Evolutionary conservation across 106 monocot genomes (phyloP), one percentile per base, ranked within the genome.

Genomic region (Dendrobium officinale): DNA sequence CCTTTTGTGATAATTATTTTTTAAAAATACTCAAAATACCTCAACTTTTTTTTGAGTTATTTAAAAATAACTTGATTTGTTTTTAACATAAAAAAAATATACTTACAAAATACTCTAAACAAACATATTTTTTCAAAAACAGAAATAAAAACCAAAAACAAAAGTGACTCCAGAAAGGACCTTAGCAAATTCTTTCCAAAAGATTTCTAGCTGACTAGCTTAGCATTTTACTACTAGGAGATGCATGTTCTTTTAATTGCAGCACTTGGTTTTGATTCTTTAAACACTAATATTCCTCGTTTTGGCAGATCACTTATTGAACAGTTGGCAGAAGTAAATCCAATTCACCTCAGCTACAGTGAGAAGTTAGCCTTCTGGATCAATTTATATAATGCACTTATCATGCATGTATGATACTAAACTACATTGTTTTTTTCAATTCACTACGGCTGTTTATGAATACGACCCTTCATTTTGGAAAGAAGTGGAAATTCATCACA

Each of bases 361-460:
- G 93, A 88, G 84, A 91, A 83, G 84, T 79, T 96, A 59, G 93
- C 95, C 33, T 95, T 95, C 81, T 95, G 95, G 95, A 93, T 95
- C 75, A 95, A 95, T 82, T 75, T 95, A 73, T 96, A 96, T 79
- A 96, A 96, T 83, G 95, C 95, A 26, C 89, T 96, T 68, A 85
- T 96, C 73, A 93, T 96, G 95, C 95, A 96, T 85, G 95, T 96
- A 85, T 26, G 92, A 73, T 16, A 33, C 74, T 20, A 19, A 54
- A 42, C 11, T 51, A 20, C 37, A 31, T 31, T 37, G 2, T 37
- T 24, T 20, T 48, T 72, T 58, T 83, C 2, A 4, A 6, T 40
- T 76, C 4, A 29, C 4, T 29, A 70, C 37, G 70, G 33, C 70
- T 78, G 49, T 4, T 73, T 20, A 45, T 59, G 16, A 73, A 54